These are phyloP conservation scores for Mortierella claussenii DNA, from an alignment of 192 early-diverging fungal species.

Conservation along the genomic window DNA sequence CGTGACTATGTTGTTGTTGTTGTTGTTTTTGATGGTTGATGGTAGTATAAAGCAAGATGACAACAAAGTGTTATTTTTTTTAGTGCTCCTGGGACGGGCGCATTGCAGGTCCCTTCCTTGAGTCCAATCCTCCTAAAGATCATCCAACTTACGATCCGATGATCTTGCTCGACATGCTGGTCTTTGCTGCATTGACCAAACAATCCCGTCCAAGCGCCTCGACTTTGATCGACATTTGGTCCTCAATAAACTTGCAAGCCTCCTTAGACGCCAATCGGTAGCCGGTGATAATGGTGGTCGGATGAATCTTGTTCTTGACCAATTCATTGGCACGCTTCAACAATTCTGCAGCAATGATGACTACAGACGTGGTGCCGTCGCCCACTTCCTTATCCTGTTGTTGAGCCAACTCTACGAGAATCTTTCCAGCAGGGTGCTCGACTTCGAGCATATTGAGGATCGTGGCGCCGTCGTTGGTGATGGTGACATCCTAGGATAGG, in stretches of 20 bases:
- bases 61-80: not conserved
- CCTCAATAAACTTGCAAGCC: conserved; percentile 97
- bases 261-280: conserved; percentile 97
- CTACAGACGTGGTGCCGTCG: conserved; percentile 99
- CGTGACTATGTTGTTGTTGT: conserved; percentile 75
- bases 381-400: conserved; percentile 99
- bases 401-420: conserved; percentile 97
- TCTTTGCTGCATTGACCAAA: conserved; percentile 97
- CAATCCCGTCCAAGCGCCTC: conserved; percentile 94
- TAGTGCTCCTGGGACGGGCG: not conserved
- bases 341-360: conserved; percentile 98
- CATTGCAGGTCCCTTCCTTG: not conserved
- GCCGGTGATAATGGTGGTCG: conserved; percentile 97
- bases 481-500: conserved; percentile 88
- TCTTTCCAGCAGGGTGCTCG: conserved; percentile 96
- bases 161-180: conserved; percentile 97
- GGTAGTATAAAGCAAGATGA: no score
- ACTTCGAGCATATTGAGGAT: conserved; percentile 98
- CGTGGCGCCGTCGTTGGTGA: conserved; percentile 99
- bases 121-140: not conserved
- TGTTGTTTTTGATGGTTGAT: no score
- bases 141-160: conserved; percentile 83
- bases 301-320: conserved; percentile 99
- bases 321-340: conserved; percentile 96
- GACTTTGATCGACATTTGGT: conserved; percentile 95